Percentiles rank a stretch among this genome's conserved stretches.
These are phyloP conservation scores for Alnus rubra DNA, from an alignment of 306 rosid species.

Conservation along the genomic window DNA sequence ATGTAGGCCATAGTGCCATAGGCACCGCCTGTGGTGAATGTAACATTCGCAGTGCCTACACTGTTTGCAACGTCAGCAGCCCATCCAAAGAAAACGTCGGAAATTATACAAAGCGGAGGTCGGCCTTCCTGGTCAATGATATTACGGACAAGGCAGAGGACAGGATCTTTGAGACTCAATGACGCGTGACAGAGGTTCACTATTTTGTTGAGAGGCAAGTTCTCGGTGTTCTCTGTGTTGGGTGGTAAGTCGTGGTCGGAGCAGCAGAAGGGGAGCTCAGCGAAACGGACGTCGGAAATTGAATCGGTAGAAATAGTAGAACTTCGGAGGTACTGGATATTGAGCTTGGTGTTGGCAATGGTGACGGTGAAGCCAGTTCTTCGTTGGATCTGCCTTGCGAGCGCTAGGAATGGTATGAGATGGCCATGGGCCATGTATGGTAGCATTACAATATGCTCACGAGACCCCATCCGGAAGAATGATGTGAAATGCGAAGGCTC, in stretches of 20 bases:
- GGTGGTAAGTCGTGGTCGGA: constrained; percentile 52
- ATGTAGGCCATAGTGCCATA: constrained; percentile 65
- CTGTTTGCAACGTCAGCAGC: constrained; percentile 47
- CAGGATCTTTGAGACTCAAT: constrained; percentile 47
- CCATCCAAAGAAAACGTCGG: constrained; percentile 68
- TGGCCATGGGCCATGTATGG: constrained; percentile 83
- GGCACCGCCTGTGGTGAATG: constrained; percentile 68
- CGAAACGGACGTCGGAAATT: constrained; percentile 31
- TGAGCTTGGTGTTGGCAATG: constrained; percentile 65
- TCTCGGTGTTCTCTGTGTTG: constrained; percentile 60
- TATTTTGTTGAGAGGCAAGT: constrained; percentile 31
- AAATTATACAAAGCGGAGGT: constrained; percentile 42
- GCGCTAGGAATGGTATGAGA: constrained; percentile 61
- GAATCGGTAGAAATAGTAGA: constrained; percentile 33
- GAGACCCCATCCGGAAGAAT: constrained; percentile 7
- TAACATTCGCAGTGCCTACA: constrained; percentile 34
- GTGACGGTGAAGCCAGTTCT: constrained; percentile 45
- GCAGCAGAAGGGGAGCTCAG: constrained; percentile 45
- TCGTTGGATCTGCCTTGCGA: constrained; percentile 55
- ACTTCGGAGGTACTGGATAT: constrained; percentile 50
- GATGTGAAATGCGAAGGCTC: too few relatives aligned
- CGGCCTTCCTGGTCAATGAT: constrained; percentile 44
- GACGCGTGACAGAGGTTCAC: constrained; percentile 41
- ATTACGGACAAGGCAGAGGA: constrained; percentile 32
- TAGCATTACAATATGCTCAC: constrained; percentile 57